Base-by-base conservation (phyloP, 345 rosid genomes). In the Cardiospermum halicacabum region DNA sequence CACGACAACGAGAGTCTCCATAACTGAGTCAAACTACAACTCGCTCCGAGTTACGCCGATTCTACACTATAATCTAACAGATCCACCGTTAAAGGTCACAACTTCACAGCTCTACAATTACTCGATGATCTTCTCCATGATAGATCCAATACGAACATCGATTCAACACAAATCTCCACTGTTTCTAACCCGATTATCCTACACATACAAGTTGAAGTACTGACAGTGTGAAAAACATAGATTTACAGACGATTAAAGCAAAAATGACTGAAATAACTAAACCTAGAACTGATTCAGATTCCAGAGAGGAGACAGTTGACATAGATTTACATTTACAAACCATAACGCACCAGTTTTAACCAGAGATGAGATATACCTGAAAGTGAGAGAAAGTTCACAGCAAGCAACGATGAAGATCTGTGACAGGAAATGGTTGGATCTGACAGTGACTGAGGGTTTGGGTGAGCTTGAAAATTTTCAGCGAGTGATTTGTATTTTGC, bases 1-100 rank as follows among this genome's bases (percentile, higher is more conserved):
- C 27, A 77, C 77, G 64, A 76, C 84, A 70, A 90, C 81, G 62
- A 94, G 90, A 39, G 87, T 87, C 85, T 83, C 97, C 99, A 94
- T 94, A 53, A 69, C 75, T 26, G 25, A 57, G 28, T 42, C 69
- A 66, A 73, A 19, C n/a, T n/a, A n/a, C 19, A 53, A 56, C 49
- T 24, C 32, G 34, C 12, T 54, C 55, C 67, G 7, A 60, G 58
- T 57, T 61, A 45, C 15, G 47, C 56, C 21, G 25, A 21, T 43
- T 32, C 51, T 15, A 49, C 5, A 27, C 8, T 26, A 50, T 42
- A 67, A 36, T 53, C 39, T 61, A 18, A 60, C 26, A 68, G 61
- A 58, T 51, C 69, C 72, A 66, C 67, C 10, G 37, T n/a, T 61
- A 69, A 67, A 75, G 63, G 40, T 57, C 48, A 68, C 51, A 68